Conservation (phyloP, 2,329 filamentous ascomycete genomes). For the Xylaria sp. region DNA sequence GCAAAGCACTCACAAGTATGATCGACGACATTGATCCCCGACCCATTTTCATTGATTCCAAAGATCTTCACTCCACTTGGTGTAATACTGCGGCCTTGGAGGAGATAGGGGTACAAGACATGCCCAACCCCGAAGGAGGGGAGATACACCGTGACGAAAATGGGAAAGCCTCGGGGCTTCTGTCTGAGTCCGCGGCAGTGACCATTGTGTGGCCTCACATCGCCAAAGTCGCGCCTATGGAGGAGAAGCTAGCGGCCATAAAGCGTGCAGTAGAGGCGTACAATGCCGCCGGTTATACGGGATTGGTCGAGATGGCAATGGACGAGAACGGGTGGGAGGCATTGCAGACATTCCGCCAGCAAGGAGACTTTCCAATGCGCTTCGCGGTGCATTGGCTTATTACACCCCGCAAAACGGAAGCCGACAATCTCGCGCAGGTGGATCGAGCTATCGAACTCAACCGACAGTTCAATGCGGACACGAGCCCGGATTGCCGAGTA, state of each 20-base stretch:
- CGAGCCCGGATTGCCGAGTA: conserved; percentile 58
- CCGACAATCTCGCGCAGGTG: conserved; percentile 60
- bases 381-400: conserved; percentile 68
- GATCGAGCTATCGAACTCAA: conserved; percentile 61
- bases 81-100: conserved; percentile 62
- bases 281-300: conserved; percentile 62
- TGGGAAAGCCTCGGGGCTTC: conserved; percentile 60
- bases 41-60: conserved; percentile 66
- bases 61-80: conserved; percentile 67
- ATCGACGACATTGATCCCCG: conserved; percentile 62
- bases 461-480: conserved; percentile 55
- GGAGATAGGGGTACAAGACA: conserved; percentile 60
- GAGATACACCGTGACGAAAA: conserved; percentile 59
- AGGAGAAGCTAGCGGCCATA: conserved; percentile 60
- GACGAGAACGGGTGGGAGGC: conserved; percentile 65
- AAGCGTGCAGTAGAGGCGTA: conserved; percentile 60
- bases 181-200: conserved; percentile 64
- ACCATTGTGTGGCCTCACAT: conserved; percentile 65
- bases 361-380: conserved; percentile 55
- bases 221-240: conserved; percentile 58
- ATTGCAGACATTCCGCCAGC: conserved; percentile 54
- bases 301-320: conserved; percentile 68
- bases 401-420: conserved; percentile 56
- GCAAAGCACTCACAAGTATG: conserved; percentile 59
- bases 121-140: conserved; percentile 62